Conservation (phyloP, 768 basidiomycete species). For the Trametes sanguinea region DNA sequence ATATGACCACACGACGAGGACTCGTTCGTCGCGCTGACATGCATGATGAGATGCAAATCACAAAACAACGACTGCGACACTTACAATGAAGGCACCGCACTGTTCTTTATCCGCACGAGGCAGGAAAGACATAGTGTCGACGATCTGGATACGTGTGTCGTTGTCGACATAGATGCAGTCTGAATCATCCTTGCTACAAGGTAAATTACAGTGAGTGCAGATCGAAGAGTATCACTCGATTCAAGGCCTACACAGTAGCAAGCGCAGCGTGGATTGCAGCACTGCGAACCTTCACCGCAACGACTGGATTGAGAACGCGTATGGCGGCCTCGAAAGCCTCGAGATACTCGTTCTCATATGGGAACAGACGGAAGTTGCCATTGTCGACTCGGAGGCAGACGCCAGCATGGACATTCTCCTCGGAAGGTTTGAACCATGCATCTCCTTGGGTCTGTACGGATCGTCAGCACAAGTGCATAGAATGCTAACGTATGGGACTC, state of each 20-base stretch:
- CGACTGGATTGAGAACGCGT: conserved; percentile 73
- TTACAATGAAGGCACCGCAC: conserved; percentile 83
- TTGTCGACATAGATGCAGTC: conserved; percentile 67
- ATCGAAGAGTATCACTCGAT: background rate
- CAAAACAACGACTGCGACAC: conserved; percentile 25
- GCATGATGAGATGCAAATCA: background rate
- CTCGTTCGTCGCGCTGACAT: conserved; percentile 74
- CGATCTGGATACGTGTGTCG: conserved; percentile 85
- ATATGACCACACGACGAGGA: conserved; percentile 85
- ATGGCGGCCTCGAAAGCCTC: conserved; percentile 84
- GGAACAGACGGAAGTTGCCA: conserved; percentile 77
- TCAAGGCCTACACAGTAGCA: conserved; percentile 56
- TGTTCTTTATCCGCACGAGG: conserved; percentile 88
- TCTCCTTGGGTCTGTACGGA: conserved; percentile 68
- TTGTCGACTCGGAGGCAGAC: conserved; percentile 73
- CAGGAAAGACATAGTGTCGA: conserved; percentile 68
- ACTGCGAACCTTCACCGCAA: conserved; percentile 79
- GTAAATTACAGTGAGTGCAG: conserved; percentile 6
- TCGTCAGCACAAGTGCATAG: conserved; percentile 15
- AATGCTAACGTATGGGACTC: conserved; percentile 25
- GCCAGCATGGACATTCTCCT: conserved; percentile 78
- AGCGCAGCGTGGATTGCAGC: conserved; percentile 82
- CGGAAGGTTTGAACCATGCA: conserved; percentile 84
- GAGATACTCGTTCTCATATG: conserved; percentile 81
- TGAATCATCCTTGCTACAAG: conserved; percentile 57